Evolutionary conservation across 306 rosid genomes (phyloP).

Genomic region (Lathyrus tuberosus): DNA sequence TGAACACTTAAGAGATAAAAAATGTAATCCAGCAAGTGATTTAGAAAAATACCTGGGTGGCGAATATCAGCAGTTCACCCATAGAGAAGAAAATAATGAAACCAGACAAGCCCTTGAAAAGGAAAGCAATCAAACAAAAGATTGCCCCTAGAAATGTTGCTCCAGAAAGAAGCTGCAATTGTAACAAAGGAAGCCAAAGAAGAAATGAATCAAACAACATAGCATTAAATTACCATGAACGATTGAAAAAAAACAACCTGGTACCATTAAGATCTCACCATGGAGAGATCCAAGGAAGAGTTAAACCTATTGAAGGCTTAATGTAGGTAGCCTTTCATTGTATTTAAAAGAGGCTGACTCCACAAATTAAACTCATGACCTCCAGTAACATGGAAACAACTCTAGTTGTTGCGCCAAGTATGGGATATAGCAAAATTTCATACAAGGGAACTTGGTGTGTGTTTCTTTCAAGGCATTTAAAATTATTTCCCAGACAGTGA

Average conservation of each 20-base stretch:
- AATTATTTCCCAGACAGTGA: not conserved
- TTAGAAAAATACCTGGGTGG: slow-evolving; percentile 69
- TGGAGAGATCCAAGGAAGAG: not conserved
- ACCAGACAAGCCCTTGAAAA: slow-evolving; percentile 62
- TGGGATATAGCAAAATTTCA: not conserved
- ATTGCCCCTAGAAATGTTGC: slow-evolving; percentile 84
- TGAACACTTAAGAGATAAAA: slow-evolving; percentile 22
- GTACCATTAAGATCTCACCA: not conserved
- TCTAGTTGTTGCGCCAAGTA: not conserved
- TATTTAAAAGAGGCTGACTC: not conserved
- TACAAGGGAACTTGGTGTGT: not conserved
- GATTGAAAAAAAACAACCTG: not conserved
- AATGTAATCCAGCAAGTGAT: slow-evolving; percentile 17
- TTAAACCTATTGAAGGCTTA: not conserved
- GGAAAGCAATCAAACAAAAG: slow-evolving; percentile 83
- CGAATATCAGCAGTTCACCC: slow-evolving; percentile 87
- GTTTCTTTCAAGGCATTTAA: not conserved
- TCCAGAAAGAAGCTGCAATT: slow-evolving; percentile 78
- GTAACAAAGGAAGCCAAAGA: slow-evolving; percentile 36
- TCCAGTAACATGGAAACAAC: not conserved
- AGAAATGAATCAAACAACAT: slow-evolving; percentile 28
- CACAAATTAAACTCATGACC: not conserved
- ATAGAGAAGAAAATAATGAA: slow-evolving; percentile 67
- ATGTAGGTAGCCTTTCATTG: not conserved
- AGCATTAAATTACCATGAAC: slow-evolving; percentile 27